A percentile compares a stretch with the other conserved stretches of the same genome.
Evolutionary conservation across 805 yeast species (phyloP).

Genomic region (Yarrowia deformans): DNA sequence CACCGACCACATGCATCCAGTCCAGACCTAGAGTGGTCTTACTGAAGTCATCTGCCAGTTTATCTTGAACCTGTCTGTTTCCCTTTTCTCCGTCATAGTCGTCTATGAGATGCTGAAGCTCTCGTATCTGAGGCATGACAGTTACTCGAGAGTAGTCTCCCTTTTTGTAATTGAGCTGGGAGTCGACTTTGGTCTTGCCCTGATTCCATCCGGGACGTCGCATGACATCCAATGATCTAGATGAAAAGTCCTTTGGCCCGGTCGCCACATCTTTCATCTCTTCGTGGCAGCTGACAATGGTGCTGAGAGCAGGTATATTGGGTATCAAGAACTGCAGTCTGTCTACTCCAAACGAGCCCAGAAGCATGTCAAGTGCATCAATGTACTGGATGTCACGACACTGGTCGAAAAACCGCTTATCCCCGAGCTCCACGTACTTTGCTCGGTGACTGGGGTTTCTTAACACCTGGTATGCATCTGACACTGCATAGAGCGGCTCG

Average conservation of each 20-base stretch:
- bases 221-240: neutral
- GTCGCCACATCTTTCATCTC: neutral
- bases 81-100: slow-evolving; percentile 26
- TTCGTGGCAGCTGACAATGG: neutral
- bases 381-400: slow-evolving; percentile 8
- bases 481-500: slow-evolving; percentile 19
- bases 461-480: slow-evolving; percentile 21
- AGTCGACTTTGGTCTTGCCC: neutral
- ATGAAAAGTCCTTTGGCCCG: neutral
- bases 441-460: slow-evolving; percentile 31
- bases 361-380: slow-evolving; percentile 18
- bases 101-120: slow-evolving; percentile 2
- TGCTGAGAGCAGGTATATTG: slow-evolving; percentile 1
- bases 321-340: neutral
- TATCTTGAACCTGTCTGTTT: neutral
- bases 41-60: neutral
- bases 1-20: slow-evolving; percentile 16
- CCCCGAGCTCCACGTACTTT: slow-evolving; percentile 28
- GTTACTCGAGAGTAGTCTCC: slow-evolving; percentile 9
- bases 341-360: slow-evolving; percentile 20
- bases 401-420: slow-evolving; percentile 26
- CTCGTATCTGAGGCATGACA: slow-evolving; percentile 10
- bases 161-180: neutral
- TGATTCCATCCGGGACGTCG: neutral
- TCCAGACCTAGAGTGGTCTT: slow-evolving; percentile 12